Evolutionary conservation across 768 basidiomycete species (phyloP).

Genomic region (Panaeolus cyanescens): DNA sequence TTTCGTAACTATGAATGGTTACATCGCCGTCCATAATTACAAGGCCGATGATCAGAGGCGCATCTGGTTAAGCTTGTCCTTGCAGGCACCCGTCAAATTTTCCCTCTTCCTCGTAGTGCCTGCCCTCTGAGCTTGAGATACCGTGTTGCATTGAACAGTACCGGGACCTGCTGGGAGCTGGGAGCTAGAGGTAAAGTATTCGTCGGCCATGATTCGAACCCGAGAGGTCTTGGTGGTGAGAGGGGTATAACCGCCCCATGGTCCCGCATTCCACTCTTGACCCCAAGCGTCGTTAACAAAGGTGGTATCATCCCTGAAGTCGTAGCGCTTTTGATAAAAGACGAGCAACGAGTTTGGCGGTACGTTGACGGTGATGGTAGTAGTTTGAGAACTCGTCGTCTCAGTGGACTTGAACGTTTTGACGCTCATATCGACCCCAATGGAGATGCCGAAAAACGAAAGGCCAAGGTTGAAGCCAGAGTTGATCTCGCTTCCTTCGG

Average conservation of each 20-base stretch:
- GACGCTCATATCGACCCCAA: not conserved
- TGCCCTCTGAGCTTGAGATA: not conserved
- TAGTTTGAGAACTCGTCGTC: not conserved
- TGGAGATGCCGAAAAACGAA: not conserved
- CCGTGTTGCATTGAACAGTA: not conserved
- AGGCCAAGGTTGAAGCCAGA: not conserved
- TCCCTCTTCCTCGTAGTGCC: not conserved
- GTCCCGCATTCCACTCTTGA: not conserved
- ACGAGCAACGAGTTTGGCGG: not conserved
- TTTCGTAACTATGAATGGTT: too few relatives aligned
- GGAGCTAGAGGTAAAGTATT: not conserved
- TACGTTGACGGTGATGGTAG: not conserved
- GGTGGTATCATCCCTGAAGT: not conserved
- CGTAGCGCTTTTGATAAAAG: not conserved
- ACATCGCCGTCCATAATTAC: too few relatives aligned
- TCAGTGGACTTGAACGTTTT: not conserved
- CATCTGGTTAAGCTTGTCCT: slow-evolving; percentile 2
- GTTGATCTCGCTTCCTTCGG: not conserved
- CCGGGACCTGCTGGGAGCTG: not conserved
- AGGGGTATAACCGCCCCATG: not conserved
- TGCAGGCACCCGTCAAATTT: not conserved
- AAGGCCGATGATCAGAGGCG: too few relatives aligned
- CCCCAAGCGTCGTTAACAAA: not conserved
- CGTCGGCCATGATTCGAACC: not conserved
- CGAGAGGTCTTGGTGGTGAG: not conserved